Conservation (phyloP, 257 asterid species). For the Nicotiana benthamiana region DNA sequence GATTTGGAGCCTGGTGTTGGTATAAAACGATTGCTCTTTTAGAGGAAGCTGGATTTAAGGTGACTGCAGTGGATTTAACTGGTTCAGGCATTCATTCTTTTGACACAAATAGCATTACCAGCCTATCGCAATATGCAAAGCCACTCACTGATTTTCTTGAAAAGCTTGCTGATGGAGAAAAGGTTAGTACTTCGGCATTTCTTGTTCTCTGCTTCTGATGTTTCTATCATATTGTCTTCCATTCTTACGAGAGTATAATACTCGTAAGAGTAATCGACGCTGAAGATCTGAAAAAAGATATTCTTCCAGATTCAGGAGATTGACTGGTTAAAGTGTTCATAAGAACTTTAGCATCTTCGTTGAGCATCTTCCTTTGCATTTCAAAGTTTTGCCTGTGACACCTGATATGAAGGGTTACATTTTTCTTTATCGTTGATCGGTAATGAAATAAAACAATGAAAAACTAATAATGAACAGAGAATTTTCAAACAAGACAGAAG, state of each 20-base stretch:
- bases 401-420: not conserved
- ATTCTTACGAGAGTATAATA: not conserved
- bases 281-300: not conserved
- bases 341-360: not conserved
- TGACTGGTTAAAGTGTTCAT: not conserved
- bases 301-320: not conserved
- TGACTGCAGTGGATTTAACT: slow-evolving; percentile 86
- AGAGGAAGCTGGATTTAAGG: slow-evolving; percentile 83
- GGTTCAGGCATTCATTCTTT: slow-evolving; percentile 91
- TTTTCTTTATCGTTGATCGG: not conserved
- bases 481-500: not conserved
- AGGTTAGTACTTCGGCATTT: slow-evolving; percentile 37
- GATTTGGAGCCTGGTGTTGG: slow-evolving; percentile 99
- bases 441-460: not conserved
- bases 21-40: slow-evolving; percentile 84
- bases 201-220: not conserved
- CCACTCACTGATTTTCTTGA: slow-evolving; percentile 67
- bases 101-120: slow-evolving; percentile 66
- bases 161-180: slow-evolving; percentile 59
- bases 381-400: not conserved
- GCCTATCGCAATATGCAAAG: slow-evolving; percentile 76
- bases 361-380: not conserved
- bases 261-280: no score
- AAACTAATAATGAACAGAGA: not conserved
- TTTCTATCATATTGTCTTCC: not conserved